Conservation (phyloP, 192 early-diverging fungal species). For the Coemansia sp. region DNA sequence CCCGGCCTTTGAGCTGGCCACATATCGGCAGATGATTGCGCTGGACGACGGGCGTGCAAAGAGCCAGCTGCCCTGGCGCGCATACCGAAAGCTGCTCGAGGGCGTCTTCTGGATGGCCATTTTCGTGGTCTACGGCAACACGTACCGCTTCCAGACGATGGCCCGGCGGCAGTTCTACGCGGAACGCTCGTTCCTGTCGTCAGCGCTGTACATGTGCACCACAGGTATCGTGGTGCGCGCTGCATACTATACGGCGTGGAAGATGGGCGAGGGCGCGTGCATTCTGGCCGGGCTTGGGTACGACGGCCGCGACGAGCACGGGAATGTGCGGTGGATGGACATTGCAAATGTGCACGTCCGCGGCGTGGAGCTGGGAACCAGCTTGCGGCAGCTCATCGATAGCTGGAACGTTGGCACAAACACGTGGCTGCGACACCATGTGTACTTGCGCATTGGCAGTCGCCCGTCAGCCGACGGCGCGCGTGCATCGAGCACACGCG, state of each 20-base stretch:
- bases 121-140: slow-evolving; percentile 21
- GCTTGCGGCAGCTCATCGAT: slow-evolving; percentile 71
- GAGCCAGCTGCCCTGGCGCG: slow-evolving; percentile 17
- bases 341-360: slow-evolving; percentile 76
- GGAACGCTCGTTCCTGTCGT: slow-evolving; percentile 5
- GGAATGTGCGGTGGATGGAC: slow-evolving; percentile 63
- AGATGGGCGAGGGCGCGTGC: slow-evolving; percentile 83
- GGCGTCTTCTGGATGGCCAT: slow-evolving; percentile 45
- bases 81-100: slow-evolving; percentile 25
- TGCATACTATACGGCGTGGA: slow-evolving; percentile 89
- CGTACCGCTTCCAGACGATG: slow-evolving; percentile 16
- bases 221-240: slow-evolving; percentile 30
- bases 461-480: slow-evolving; percentile 23
- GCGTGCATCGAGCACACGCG: slow-evolving; percentile 50
- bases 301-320: slow-evolving; percentile 63
- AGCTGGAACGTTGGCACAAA: slow-evolving; percentile 92
- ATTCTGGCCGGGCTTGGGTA: slow-evolving; percentile 81
- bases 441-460: slow-evolving; percentile 68
- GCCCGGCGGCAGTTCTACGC: slow-evolving; percentile 15
- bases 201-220: slow-evolving; percentile 19
- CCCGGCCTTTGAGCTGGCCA: slow-evolving; percentile 71
- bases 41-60: slow-evolving; percentile 29
- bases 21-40: slow-evolving; percentile 55
- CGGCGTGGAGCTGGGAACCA: slow-evolving; percentile 74
- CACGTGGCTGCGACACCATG: slow-evolving; percentile 82